A percentile compares a stretch with the other conserved stretches of the same genome.
phyloP scores from a whole-genome alignment of 306 rosid species.

The Lathyrus oleraceus region DNA sequence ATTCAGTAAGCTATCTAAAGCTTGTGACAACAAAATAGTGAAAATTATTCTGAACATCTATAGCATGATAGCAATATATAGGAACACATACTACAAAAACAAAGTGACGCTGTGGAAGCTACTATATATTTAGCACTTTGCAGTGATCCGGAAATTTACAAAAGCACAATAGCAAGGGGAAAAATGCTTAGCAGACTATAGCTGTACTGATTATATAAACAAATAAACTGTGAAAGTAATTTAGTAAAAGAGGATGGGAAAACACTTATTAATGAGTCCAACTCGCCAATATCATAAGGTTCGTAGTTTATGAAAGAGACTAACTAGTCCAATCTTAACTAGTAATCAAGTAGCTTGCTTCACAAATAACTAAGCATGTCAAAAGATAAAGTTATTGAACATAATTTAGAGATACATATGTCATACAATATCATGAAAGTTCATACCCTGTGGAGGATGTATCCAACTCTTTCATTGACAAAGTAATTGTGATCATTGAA shows the following conservation, averaged over 20 bases:
- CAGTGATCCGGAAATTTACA: not conserved
- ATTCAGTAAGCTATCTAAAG: not conserved
- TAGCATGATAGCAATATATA: not conserved
- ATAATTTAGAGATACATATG: conserved; percentile 16
- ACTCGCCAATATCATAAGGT: not conserved
- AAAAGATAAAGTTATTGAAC: not conserved
- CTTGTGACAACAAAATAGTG: not conserved
- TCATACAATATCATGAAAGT: conserved; percentile 12
- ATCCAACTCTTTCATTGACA: conserved; percentile 69
- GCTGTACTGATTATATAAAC: not conserved
- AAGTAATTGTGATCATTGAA: conserved; percentile 77
- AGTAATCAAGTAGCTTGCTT: conserved; percentile 3
- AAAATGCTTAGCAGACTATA: not conserved
- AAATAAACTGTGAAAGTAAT: conserved; percentile 6
- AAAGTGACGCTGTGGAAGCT: not conserved
- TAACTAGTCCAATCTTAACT: conserved; percentile 24
- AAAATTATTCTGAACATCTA: not conserved
- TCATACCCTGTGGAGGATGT: conserved; percentile 77
- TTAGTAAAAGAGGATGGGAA: not conserved
- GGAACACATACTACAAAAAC: not conserved
- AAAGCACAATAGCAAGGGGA: conserved; percentile 4
- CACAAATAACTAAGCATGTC: not conserved
- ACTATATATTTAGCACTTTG: not conserved
- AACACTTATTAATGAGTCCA: not conserved
- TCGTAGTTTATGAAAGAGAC: not conserved